Percentiles rank a stretch among this genome's conserved stretches.
These are phyloP conservation scores for Mentha longifolia DNA, from an alignment of 257 asterid genomes.

Conservation along the genomic window DNA sequence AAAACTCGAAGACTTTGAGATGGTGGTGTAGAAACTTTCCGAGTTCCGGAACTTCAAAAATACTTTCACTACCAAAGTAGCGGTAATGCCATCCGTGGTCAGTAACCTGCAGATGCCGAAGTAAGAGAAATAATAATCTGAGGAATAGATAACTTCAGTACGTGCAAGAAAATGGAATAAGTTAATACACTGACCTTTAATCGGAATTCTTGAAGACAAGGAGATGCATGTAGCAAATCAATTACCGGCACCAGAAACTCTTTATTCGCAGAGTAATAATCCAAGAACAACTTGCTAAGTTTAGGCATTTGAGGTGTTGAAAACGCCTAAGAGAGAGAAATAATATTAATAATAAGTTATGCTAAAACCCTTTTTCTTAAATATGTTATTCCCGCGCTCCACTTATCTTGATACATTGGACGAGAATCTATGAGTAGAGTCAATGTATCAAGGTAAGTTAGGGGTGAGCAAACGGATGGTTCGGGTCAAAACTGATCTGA, in stretches of 20 bases:
- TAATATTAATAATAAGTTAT: background rate
- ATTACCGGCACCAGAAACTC: background rate
- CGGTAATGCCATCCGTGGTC: background rate
- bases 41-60: background rate
- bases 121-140: background rate
- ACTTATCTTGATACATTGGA: background rate
- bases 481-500: too few species aligned
- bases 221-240: background rate
- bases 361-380: too few species aligned
- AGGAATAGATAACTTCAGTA: background rate
- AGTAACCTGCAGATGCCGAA: background rate
- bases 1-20: background rate
- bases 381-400: too few species aligned
- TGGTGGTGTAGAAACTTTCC: background rate
- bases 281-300: background rate
- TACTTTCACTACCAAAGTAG: background rate
- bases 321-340: background rate
- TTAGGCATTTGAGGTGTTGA: background rate
- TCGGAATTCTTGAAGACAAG: background rate
- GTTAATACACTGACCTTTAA: background rate
- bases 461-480: too few species aligned
- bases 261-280: too few species aligned
- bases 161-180: too few species aligned
- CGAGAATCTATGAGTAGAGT: background rate
- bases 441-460: too few species aligned